Conservation (phyloP, 345 rosid species). For the Kernera saxatilis region DNA sequence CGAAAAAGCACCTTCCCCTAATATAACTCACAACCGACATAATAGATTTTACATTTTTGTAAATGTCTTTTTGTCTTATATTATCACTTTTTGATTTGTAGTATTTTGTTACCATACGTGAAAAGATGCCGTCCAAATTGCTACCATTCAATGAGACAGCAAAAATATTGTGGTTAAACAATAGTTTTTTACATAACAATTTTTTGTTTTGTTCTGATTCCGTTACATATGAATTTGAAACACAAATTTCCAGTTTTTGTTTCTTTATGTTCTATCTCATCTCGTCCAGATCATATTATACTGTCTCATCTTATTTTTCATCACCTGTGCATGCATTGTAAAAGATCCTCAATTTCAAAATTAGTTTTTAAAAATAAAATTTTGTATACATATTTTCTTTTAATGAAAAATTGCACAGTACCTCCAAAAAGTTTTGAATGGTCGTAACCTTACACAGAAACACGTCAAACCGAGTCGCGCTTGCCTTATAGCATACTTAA, state of each 20-base stretch:
- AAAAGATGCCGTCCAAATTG: not conserved
- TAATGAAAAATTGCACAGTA: not conserved
- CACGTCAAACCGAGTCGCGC: slow-evolving; percentile 21
- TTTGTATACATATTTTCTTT: not conserved
- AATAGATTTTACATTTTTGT: not conserved
- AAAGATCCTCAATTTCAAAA: not conserved
- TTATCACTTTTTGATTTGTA: not conserved
- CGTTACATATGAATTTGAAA: not conserved
- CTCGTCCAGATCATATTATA: not conserved
- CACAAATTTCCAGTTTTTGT: not conserved
- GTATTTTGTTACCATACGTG: not conserved
- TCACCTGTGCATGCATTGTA: not conserved
- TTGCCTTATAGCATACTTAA: slow-evolving; percentile 9
- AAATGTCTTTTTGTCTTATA: not conserved
- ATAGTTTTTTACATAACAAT: not conserved
- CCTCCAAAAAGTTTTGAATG: not conserved
- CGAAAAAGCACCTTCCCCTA: slow-evolving; percentile 5
- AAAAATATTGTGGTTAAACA: not conserved
- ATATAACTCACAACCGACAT: slow-evolving; percentile 27
- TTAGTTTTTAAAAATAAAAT: too few relatives aligned
- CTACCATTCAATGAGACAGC: not conserved
- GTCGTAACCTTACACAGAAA: slow-evolving; percentile 11
- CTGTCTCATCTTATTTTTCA: not conserved
- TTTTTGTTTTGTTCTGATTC: not conserved
- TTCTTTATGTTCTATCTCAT: not conserved